Conservation (phyloP, 768 basidiomycete genomes). For the Termitomyces sp. region DNA sequence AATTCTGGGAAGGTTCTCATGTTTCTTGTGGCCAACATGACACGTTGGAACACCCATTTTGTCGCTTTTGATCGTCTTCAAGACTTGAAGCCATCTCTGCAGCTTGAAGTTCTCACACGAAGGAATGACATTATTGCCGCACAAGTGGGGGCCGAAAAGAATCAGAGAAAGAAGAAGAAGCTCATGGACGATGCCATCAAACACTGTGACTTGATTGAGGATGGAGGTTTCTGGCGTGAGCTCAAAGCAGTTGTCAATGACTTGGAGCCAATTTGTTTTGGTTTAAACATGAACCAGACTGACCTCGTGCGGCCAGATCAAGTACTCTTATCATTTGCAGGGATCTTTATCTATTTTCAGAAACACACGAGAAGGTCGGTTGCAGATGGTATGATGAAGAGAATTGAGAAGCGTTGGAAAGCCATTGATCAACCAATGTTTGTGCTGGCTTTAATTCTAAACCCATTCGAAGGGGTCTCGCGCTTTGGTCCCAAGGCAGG, state of each 20-base stretch:
- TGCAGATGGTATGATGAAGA: neutral
- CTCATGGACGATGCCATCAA: slow-evolving; percentile 11
- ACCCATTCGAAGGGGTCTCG: neutral
- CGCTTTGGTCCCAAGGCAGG: neutral
- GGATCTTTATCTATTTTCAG: no score
- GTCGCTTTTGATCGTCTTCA: slow-evolving; percentile 18
- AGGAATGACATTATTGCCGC: no score
- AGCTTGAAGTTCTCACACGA: no score
- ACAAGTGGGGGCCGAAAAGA: no score
- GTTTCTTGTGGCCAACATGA: slow-evolving; percentile 23
- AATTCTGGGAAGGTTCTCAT: slow-evolving; percentile 16
- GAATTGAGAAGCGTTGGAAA: neutral
- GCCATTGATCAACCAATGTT: no score
- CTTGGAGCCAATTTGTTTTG: slow-evolving; percentile 23
- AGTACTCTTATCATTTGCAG: no score
- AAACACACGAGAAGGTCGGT: neutral
- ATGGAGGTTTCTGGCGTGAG: slow-evolving; percentile 14
- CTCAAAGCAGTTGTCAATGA: slow-evolving; percentile 18
- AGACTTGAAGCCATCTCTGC: slow-evolving; percentile 18
- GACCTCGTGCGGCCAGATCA: no score
- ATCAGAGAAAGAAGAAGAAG: no score
- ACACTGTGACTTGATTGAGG: slow-evolving; percentile 20
- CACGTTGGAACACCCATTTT: slow-evolving; percentile 23
- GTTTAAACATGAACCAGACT: slow-evolving; percentile 10
- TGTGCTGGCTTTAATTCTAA: neutral